Percentiles rank a stretch among this genome's conserved stretches.
phyloP scores from a whole-genome alignment of 768 basidiomycete genomes.

The Auricularia auricula-judae region DNA sequence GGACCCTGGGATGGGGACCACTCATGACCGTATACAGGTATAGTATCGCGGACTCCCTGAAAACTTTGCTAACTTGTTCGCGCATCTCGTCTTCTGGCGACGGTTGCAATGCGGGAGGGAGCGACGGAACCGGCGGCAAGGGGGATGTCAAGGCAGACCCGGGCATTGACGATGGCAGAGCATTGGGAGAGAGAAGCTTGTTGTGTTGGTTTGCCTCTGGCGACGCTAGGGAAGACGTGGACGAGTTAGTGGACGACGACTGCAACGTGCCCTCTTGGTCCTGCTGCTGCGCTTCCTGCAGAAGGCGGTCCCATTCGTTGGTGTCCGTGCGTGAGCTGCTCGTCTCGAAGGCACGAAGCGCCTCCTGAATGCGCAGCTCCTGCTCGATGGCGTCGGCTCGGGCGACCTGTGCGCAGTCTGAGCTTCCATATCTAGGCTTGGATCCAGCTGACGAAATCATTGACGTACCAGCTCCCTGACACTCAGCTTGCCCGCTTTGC shows the following conservation, averaged over 20 bases:
- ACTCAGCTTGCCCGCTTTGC: slow-evolving; percentile 55
- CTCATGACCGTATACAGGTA: slow-evolving; percentile 65
- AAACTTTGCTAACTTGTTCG: slow-evolving; percentile 40
- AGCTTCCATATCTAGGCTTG: neutral
- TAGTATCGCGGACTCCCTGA: slow-evolving; percentile 52
- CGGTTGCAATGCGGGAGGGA: slow-evolving; percentile 2
- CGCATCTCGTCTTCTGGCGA: slow-evolving; percentile 33
- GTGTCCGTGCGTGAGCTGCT: neutral
- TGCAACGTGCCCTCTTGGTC: neutral
- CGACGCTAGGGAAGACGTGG: neutral
- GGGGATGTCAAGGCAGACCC: slow-evolving; percentile 1
- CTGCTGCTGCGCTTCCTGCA: neutral
- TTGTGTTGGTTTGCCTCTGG: neutral
- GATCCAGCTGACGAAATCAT: neutral
- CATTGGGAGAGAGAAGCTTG: neutral
- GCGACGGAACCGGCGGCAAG: slow-evolving; percentile 2
- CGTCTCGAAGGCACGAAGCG: neutral
- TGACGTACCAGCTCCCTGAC: slow-evolving; percentile 56
- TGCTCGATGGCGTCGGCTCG: slow-evolving; percentile 66
- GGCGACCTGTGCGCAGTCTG: neutral
- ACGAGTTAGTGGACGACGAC: neutral
- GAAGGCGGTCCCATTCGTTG: neutral
- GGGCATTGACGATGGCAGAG: neutral
- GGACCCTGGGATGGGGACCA: slow-evolving; percentile 59
- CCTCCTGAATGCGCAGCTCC: slow-evolving; percentile 34